Conservation (phyloP, 805 yeast species). For the Metschnikowia aberdeeniae region DNA sequence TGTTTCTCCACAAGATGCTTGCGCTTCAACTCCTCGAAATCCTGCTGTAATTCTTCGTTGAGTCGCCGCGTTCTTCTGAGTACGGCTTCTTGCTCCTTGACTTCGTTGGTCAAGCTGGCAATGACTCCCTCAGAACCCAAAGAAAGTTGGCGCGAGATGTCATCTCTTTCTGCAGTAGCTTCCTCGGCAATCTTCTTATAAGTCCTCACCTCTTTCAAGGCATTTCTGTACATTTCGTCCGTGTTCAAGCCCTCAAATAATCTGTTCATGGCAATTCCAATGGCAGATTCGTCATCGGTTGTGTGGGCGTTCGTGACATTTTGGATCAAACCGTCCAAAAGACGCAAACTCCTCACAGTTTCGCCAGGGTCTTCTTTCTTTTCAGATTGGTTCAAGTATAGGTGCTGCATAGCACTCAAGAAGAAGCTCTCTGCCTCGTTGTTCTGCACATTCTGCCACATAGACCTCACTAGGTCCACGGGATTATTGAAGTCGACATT, state of each 20-base stretch:
- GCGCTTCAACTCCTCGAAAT: slow-evolving; percentile 59
- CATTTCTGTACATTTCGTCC: slow-evolving; percentile 80
- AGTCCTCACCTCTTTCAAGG: slow-evolving; percentile 32
- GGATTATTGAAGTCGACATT: slow-evolving; percentile 67
- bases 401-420: slow-evolving; percentile 61
- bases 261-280: slow-evolving; percentile 73
- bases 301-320: slow-evolving; percentile 53
- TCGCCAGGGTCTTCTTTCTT: slow-evolving; percentile 41
- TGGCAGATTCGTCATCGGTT: slow-evolving; percentile 44
- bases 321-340: slow-evolving; percentile 62
- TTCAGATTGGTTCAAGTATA: slow-evolving; percentile 54
- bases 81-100: slow-evolving; percentile 59
- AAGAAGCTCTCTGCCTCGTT: slow-evolving; percentile 58
- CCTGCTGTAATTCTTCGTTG: slow-evolving; percentile 55
- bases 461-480: slow-evolving; percentile 56
- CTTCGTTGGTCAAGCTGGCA: slow-evolving; percentile 53
- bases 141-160: slow-evolving; percentile 59
- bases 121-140: slow-evolving; percentile 77
- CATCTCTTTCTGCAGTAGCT: slow-evolving; percentile 41
- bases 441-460: slow-evolving; percentile 55
- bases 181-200: slow-evolving; percentile 25
- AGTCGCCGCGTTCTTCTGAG: slow-evolving; percentile 57
- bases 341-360: slow-evolving; percentile 50
- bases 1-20: slow-evolving; percentile 63
- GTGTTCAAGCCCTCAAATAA: slow-evolving; percentile 70